These are phyloP conservation scores for Epichloe coenophiala DNA, from an alignment of 2,329 filamentous ascomycete species.

Conservation along the genomic window DNA sequence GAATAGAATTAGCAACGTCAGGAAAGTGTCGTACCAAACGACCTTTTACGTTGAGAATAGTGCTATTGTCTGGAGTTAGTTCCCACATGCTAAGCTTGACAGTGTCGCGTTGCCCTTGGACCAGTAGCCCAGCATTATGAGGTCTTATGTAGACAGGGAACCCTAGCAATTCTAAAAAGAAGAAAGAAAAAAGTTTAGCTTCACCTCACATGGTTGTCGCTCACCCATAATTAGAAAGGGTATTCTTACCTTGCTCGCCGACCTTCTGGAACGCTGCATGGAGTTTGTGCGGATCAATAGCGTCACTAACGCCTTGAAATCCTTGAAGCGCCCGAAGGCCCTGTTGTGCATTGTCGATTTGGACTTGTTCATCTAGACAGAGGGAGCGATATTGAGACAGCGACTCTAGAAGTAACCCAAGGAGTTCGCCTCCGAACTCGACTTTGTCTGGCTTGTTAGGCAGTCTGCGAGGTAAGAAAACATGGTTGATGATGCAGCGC, in stretches of 20 bases:
- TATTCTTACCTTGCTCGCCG: background rate
- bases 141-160: background rate
- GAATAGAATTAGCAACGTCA: background rate
- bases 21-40: background rate
- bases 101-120: background rate
- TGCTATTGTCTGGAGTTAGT: background rate
- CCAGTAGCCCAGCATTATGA: background rate
- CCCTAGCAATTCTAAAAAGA: background rate
- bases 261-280: background rate
- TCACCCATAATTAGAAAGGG: background rate
- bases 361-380: background rate
- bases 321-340: background rate
- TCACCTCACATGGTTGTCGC: background rate
- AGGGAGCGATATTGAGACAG: background rate
- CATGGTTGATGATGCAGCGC: constrained; percentile 2
- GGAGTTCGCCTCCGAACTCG: background rate
- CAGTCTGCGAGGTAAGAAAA: constrained; percentile 4
- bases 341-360: background rate
- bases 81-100: background rate
- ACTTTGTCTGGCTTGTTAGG: background rate
- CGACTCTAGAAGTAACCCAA: background rate
- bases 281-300: background rate
- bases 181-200: too few relatives aligned
- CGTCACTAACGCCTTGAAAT: background rate
- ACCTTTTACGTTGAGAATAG: background rate